Conservation (phyloP, 2,329 filamentous ascomycete species). For the Cladosporium sp. region DNA sequence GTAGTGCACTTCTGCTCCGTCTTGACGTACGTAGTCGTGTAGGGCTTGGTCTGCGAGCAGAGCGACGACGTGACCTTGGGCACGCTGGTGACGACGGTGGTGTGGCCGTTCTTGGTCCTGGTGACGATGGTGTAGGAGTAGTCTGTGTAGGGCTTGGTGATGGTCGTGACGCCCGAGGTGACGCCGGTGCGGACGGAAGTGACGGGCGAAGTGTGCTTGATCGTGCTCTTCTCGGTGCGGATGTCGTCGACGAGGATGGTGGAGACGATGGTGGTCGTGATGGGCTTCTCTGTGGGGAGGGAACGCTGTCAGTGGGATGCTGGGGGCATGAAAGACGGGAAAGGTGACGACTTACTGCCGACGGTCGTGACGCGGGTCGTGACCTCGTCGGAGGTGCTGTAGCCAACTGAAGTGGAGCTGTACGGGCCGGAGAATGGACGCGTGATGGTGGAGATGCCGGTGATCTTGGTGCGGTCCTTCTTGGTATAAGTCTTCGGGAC, state of each 20-base stretch:
- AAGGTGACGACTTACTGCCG: neutral
- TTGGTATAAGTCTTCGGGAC: neutral
- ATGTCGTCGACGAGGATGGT: neutral
- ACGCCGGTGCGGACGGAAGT: neutral
- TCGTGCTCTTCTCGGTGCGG: neutral
- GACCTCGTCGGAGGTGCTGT: neutral
- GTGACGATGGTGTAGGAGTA: neutral
- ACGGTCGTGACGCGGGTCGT: neutral
- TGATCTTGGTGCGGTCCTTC: constrained; percentile 3
- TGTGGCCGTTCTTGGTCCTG: constrained; percentile 8
- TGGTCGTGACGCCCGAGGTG: neutral
- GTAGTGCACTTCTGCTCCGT: constrained; percentile 8
- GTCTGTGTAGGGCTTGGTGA: constrained; percentile 1
- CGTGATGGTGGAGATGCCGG: neutral
- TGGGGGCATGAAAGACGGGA: neutral
- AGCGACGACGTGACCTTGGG: constrained; percentile 2
- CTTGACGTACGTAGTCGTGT: neutral
- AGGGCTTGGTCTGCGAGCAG: constrained; percentile 7
- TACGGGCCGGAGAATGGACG: neutral
- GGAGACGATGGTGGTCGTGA: neutral
- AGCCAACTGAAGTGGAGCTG: neutral
- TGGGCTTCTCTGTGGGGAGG: neutral
- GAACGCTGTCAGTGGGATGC: neutral
- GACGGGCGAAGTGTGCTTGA: neutral
- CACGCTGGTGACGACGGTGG: neutral